Evolutionary conservation across 371 early-diverging fungal species (phyloP).

Genomic region (Mucor velutinosus): DNA sequence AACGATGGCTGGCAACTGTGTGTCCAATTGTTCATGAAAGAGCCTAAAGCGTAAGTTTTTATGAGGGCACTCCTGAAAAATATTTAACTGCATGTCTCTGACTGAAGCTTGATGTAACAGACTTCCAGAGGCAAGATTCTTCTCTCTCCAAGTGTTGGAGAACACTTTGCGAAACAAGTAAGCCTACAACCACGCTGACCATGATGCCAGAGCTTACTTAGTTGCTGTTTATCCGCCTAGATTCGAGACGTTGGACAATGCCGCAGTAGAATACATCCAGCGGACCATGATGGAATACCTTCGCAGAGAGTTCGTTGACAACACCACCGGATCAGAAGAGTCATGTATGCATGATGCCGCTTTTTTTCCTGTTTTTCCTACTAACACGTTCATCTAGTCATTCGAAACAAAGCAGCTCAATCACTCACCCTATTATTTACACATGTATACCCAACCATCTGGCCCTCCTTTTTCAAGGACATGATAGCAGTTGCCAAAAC

Average conservation of each 20-base stretch:
- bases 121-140: constrained; percentile 80
- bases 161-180: constrained; percentile 71
- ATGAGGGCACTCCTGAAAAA: not conserved
- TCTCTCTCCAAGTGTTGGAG: constrained; percentile 86
- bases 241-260: constrained; percentile 56
- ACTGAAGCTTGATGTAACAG: constrained; percentile 36
- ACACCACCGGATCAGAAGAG: constrained; percentile 54
- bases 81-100: not conserved
- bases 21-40: constrained; percentile 74
- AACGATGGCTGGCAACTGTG: constrained; percentile 88
- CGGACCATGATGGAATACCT: constrained; percentile 76
- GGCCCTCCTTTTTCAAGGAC: constrained; percentile 90
- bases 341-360: constrained; percentile 46
- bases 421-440: constrained; percentile 83
- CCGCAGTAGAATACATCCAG: constrained; percentile 60
- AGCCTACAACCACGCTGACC: not conserved
- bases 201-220: no score
- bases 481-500: constrained; percentile 69
- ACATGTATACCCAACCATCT: constrained; percentile 79
- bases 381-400: constrained; percentile 43
- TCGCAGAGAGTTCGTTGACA: constrained; percentile 63
- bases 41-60: constrained; percentile 70
- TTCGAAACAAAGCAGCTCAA: constrained; percentile 88
- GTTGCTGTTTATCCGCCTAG: constrained; percentile 24
- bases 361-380: not conserved